Evolutionary conservation across 306 rosid genomes (phyloP).

Genomic region (Rosa persica): DNA sequence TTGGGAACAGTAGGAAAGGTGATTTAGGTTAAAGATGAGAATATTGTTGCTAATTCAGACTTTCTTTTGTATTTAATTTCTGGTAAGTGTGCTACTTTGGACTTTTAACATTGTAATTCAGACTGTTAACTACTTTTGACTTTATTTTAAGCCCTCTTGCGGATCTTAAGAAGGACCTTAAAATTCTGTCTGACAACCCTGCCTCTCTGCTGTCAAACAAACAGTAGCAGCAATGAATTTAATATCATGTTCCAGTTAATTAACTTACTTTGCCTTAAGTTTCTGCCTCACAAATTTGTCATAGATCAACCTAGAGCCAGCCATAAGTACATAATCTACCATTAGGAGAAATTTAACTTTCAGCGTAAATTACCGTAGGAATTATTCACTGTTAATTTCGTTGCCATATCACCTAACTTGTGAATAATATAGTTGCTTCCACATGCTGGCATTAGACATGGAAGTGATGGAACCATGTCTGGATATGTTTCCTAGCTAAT

Average conservation of each 20-base stretch:
- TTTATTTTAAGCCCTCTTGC: not conserved
- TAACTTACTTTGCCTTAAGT: not conserved
- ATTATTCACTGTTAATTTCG: not conserved
- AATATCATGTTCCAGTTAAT: not conserved
- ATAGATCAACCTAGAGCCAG: not conserved
- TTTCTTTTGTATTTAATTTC: not conserved
- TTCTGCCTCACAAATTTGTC: not conserved
- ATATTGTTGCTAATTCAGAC: not conserved
- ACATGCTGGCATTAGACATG: not conserved
- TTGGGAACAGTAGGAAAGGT: not conserved
- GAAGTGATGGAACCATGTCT: not conserved
- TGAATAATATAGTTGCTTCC: not conserved
- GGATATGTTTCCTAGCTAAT: not conserved
- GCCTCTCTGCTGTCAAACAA: too few species aligned
- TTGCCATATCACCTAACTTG: not conserved
- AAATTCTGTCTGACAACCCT: not conserved
- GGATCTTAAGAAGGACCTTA: slow-evolving; percentile 4
- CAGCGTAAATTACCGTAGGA: not conserved
- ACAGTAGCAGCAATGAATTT: not conserved
- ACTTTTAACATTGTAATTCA: not conserved
- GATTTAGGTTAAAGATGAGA: not conserved
- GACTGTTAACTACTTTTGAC: not conserved
- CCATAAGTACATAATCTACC: not conserved
- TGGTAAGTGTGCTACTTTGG: not conserved
- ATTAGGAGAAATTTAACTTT: too few species aligned